These are phyloP conservation scores for Nicotiana otophora DNA, from an alignment of 257 asterid genomes.

Conservation along the genomic window DNA sequence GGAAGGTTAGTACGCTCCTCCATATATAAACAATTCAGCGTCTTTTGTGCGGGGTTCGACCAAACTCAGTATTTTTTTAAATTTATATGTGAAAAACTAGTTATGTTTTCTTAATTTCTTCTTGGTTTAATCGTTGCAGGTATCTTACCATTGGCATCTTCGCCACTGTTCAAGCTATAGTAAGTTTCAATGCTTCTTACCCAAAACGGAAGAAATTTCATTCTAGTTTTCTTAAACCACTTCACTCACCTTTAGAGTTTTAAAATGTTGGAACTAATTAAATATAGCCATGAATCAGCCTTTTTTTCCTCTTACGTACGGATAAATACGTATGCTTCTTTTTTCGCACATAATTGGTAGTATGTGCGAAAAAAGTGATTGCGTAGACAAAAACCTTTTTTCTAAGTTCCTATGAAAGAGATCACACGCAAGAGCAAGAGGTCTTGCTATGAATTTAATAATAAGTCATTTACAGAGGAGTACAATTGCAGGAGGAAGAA, in stretches of 20 bases:
- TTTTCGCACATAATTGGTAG: no score
- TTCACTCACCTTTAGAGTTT: conserved; percentile 11
- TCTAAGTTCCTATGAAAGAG: neutral
- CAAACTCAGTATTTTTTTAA: no score
- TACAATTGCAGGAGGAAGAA: no score
- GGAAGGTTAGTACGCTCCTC: conserved; percentile 43
- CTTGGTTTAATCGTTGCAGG: conserved; percentile 25
- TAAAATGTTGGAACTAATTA: neutral
- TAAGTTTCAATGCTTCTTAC: conserved; percentile 15
- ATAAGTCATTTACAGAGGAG: no score
- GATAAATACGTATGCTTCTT: neutral
- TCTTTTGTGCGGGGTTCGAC: no score
- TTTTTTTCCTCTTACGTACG: neutral
- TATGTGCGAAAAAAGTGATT: neutral
- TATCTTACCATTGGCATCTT: conserved; percentile 71
- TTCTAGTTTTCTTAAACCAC: neutral
- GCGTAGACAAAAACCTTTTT: neutral
- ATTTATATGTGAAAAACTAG: neutral
- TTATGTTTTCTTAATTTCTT: neutral
- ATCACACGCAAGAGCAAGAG: neutral
- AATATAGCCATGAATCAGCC: neutral
- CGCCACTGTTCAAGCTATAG: conserved; percentile 70
- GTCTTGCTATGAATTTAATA: no score
- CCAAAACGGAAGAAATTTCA: neutral
- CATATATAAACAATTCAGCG: no score